phyloP scores from a whole-genome alignment of 768 basidiomycete species.

The Suillus ampliporus region DNA sequence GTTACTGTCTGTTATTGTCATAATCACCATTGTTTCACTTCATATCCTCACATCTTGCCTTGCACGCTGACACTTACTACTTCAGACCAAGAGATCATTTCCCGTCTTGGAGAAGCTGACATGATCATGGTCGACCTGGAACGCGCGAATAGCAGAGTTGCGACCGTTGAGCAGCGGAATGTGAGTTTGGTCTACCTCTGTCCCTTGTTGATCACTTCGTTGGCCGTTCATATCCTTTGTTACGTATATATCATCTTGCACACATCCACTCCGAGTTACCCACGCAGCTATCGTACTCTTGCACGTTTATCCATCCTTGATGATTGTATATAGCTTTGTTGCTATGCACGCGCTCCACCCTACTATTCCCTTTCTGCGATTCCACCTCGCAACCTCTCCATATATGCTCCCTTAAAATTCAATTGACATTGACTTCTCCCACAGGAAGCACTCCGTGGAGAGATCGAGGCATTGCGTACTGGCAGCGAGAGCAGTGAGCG shows the following conservation, averaged over 20 bases:
- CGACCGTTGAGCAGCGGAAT: constrained; percentile 91
- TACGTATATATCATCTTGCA: neutral
- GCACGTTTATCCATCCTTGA: too few species aligned
- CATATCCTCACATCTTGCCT: neutral
- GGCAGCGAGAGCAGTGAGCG: constrained; percentile 73
- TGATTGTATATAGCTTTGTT: neutral
- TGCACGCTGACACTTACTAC: neutral
- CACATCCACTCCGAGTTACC: neutral
- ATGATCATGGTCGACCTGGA: constrained; percentile 95
- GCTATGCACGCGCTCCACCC: neutral
- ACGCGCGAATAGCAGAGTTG: constrained; percentile 92
- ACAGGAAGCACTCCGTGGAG: constrained; percentile 93
- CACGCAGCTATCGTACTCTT: neutral
- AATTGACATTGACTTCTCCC: neutral
- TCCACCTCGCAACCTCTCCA: neutral
- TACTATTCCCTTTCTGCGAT: neutral
- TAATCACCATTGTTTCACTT: too few species aligned
- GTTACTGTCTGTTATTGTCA: too few species aligned
- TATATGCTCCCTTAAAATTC: neutral
- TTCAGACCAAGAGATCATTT: constrained; percentile 88
- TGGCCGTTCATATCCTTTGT: neutral
- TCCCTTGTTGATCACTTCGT: neutral
- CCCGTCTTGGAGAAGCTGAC: constrained; percentile 91
- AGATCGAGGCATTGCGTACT: constrained; percentile 88
- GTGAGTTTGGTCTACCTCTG: constrained; percentile 46